These are phyloP conservation scores for Nitzschia palea DNA, from an alignment of 108 stramenopile species.

Conservation along the genomic window DNA sequence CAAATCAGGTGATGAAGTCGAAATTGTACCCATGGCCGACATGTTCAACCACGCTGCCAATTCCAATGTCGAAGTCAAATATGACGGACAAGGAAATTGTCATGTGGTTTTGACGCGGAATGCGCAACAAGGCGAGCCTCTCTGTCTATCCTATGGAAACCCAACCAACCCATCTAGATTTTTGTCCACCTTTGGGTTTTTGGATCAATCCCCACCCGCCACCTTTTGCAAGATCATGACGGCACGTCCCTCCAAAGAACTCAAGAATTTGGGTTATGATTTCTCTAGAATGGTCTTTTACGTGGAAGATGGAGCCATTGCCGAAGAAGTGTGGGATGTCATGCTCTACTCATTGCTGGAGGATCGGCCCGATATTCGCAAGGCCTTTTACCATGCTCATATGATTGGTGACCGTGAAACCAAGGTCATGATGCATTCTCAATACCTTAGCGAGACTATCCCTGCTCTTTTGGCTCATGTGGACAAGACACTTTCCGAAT, in stretches of 20 bases:
- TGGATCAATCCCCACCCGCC: slow-evolving; percentile 58
- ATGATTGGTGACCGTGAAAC: slow-evolving; percentile 49
- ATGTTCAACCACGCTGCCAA: slow-evolving; percentile 71
- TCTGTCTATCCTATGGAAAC: slow-evolving; percentile 53
- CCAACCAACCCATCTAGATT: slow-evolving; percentile 54
- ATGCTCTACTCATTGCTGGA: slow-evolving; percentile 41
- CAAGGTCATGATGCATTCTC: slow-evolving; percentile 51
- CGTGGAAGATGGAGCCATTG: slow-evolving; percentile 60
- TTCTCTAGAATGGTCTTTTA: slow-evolving; percentile 60
- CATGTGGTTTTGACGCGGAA: slow-evolving; percentile 19
- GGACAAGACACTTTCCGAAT: slow-evolving; percentile 43
- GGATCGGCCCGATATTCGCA: slow-evolving; percentile 13
- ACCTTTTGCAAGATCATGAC: slow-evolving; percentile 72
- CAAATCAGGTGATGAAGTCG: slow-evolving; percentile 33
- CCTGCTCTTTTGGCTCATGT: slow-evolving; percentile 53
- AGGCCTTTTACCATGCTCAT: slow-evolving; percentile 48
- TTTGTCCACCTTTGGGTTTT: slow-evolving; percentile 62
- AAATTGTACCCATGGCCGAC: slow-evolving; percentile 56
- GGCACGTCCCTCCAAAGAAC: slow-evolving; percentile 38
- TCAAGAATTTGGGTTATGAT: slow-evolving; percentile 57
- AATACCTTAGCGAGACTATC: slow-evolving; percentile 56
- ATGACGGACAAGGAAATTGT: slow-evolving; percentile 57
- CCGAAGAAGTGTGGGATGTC: slow-evolving; percentile 60
- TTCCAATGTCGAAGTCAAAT: slow-evolving; percentile 49
- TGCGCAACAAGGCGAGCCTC: slow-evolving; percentile 38